Evolutionary conservation across 345 rosid species (phyloP), one percentile per base, ranked within the genome.

Genomic region (Ceriops zippeliana): DNA sequence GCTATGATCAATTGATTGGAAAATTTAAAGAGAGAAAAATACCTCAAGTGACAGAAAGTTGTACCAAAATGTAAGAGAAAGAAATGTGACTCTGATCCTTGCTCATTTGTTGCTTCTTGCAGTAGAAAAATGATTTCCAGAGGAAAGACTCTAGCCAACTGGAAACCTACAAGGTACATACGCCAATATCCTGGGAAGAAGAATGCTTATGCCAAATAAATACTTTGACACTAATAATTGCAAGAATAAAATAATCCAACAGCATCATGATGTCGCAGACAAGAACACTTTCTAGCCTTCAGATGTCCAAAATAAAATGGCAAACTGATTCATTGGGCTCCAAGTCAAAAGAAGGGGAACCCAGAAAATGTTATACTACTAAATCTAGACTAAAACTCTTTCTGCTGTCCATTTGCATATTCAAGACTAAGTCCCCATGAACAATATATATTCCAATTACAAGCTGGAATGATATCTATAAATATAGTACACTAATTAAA

Each of bases 171-270:
- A 71, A 93, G 97, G 81, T 91, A 89, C 85, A 91, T 76, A 10
- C 93, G 89, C 99, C 96, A 91, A 68, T 90, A 87, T 72, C 98
- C 98, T 91, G 81, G 30, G 68, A 84, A 70, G 38, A 70, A 70
- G 52, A 38, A 52, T 58, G 8, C 70, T 54, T 68, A 34, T 62
- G 10, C 15, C 46, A 58, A 19, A 35, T 65, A 54, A 61, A 63
- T 35, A n/a, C 46, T 34, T 58, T 32, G 22, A 20, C 16, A 52
- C 42, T 51, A 22, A 47, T 63, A 31, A 17, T 31, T 15, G 35
- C 46, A 35, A 42, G 34, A 53, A 70, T 6, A 61, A 58, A 70
- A 69, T 62, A 27, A 1, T 56, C 56, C 16, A 56, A 63, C 52
- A 46, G 34, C 65, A 58, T 34, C 5, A 17, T 8, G 68, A 42